Evolutionary conservation across 2,329 filamentous ascomycete genomes (phyloP).

Genomic region (Hirsutella rhossiliensis): DNA sequence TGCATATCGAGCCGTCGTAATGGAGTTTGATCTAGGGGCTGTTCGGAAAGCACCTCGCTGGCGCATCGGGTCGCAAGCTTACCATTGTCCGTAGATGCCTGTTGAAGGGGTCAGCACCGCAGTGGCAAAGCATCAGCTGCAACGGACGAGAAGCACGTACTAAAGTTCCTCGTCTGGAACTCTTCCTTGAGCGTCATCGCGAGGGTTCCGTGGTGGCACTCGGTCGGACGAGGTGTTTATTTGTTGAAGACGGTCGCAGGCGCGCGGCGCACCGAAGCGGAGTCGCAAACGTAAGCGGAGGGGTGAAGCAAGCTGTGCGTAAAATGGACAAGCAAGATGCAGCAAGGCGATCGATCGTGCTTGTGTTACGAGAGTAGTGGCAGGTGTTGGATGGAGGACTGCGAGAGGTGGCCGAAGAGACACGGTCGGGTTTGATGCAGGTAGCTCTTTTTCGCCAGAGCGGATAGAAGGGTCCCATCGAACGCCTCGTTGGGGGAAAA

Average conservation of each 20-base stretch:
- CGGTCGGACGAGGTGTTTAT: background rate
- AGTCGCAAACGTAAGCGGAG: no score
- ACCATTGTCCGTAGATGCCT: slow-evolving; percentile 73
- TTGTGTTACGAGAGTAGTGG: background rate
- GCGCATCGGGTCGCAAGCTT: slow-evolving; percentile 20
- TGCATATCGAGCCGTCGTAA: no score
- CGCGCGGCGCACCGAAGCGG: slow-evolving; percentile 1
- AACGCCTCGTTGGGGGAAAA: background rate
- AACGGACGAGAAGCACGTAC: slow-evolving; percentile 30
- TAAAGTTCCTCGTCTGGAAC: slow-evolving; percentile 63
- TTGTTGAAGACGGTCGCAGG: slow-evolving; percentile 4
- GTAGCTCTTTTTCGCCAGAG: background rate
- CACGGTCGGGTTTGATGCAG: background rate
- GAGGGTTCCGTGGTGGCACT: slow-evolving; percentile 9
- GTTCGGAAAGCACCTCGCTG: background rate
- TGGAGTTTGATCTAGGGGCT: no score
- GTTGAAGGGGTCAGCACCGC: background rate
- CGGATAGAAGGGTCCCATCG: slow-evolving; percentile 12
- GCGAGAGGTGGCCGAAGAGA: background rate
- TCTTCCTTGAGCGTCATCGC: slow-evolving; percentile 60
- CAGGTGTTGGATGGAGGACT: background rate
- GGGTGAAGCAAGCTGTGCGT: no score
- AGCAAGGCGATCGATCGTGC: background rate
- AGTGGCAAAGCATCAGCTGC: background rate
- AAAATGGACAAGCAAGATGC: background rate